Conservation (phyloP, 805 yeast species). For the Tetrapisispora pingtungensis region DNA sequence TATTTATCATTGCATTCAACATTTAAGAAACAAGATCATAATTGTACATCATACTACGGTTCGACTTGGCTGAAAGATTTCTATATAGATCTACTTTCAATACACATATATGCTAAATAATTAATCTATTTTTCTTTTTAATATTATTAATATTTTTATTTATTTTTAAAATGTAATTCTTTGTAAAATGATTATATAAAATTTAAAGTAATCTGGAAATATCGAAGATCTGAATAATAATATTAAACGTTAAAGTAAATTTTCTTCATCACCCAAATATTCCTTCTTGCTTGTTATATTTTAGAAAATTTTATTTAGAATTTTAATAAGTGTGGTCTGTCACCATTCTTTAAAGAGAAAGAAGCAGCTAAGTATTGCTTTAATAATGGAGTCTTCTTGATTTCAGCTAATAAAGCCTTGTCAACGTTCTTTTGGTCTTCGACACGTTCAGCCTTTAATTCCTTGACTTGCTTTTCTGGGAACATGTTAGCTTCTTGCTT, state of each 20-base stretch:
- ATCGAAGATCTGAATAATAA: not conserved
- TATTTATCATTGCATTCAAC: too few species aligned
- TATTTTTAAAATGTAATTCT: constrained; percentile 1
- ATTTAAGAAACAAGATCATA: too few species aligned
- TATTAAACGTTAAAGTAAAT: too few species aligned
- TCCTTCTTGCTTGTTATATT: not conserved
- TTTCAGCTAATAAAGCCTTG: constrained; percentile 81
- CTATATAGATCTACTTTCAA: too few species aligned
- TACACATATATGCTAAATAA: too few species aligned
- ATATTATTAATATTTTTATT: not conserved
- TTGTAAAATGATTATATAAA: constrained; percentile 1
- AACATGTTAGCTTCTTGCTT: constrained; percentile 91
- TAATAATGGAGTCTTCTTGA: constrained; percentile 94
- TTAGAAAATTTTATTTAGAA: constrained; percentile 40
- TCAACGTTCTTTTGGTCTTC: constrained; percentile 96
- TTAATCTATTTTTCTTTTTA: too few species aligned
- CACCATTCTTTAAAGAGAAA: constrained; percentile 96
- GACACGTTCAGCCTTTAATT: constrained; percentile 85
- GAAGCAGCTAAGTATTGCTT: constrained; percentile 93
- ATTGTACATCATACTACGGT: too few species aligned
- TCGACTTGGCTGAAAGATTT: too few species aligned
- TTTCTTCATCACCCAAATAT: too few species aligned
- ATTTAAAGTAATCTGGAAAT: not conserved
- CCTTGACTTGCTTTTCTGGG: constrained; percentile 70
- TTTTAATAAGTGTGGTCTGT: constrained; percentile 95